Base-by-base conservation (phyloP, 805 yeast species). In the Tetrapisispora fleetii region DNA sequence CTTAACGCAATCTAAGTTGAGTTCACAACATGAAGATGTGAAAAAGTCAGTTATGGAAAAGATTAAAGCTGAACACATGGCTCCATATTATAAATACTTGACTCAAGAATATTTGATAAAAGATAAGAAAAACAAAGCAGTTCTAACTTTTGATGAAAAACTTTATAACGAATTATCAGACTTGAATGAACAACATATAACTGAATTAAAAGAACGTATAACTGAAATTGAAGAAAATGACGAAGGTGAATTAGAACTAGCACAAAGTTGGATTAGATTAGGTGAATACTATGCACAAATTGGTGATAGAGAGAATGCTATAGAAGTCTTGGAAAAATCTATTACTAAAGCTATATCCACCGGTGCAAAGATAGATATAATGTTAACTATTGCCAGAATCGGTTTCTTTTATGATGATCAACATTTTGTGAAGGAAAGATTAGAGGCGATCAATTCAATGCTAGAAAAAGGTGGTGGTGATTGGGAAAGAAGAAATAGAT, bases 391-490 rank as follows among this genome's bases (percentile, higher is more conserved):
- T 54, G 76, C 89, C 14, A 80, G 98, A 65, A 67, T 93, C 48
- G 97, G 95, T n/a, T 82, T 89, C 58, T 89, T 93, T 65, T 91
- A 77, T 66, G 81, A 83, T 60, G 95, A 93, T 68, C 81, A 80
- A 62, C 67, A 70, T 6, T 79, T 78, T 54, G 83, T 85, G 41
- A 77, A 81, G 50, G 79, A 80, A 57, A 82, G 83, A 60, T 75
- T 93, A 54, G 91, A 83, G 48, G 81, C 81, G 56, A 80, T 83
- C 18, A 80, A 84, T 60, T 61, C 71, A 22, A 75, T 87, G 64
- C 88, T 93, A 59, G 98, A 91, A 59, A 85, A 88, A 60, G 99
- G 98, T 48, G 99, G 99, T 52, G 99, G 99, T 53, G 99, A 93
- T 67, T 93, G 99, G 99, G 99, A 93, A 70, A 85, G 99, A 68